Evolutionary conservation across 805 yeast genomes (phyloP), one percentile per base, ranked within the genome.

Genomic region (Candida bentonensis): DNA sequence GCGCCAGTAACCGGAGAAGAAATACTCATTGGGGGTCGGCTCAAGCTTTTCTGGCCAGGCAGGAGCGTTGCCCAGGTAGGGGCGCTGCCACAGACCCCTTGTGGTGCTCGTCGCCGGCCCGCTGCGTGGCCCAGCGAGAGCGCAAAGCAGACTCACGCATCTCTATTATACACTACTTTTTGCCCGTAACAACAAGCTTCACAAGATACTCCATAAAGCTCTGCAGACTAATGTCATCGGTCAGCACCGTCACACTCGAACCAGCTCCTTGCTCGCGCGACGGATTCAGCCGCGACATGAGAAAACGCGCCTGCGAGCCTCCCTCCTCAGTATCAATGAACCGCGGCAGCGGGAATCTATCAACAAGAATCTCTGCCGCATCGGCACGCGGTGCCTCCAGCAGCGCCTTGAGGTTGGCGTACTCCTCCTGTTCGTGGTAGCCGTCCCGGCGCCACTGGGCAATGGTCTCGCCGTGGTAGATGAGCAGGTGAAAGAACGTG

Each of bases 251-350:
- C 34, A 77, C 77, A 40, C 70, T 70, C n/a, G 54, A 53, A 23
- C 54, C 56, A 20, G 61, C 63, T 43, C 63, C 68, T 13, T 59
- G 66, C 58, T 78, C 76, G 57, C 79, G 78, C 33, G 82, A 76
- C 41, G 97, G 97, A 61, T 88, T 88, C 63, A 88, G 73, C 63
- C 84, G 85, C 22, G 95, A 81, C 63, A 83, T 79, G 62, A 88
- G 72, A 69, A 88, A 88, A 69, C 97, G 77, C 2, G 96, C 95
- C 65, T 88, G 97, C 15, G 95, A 84, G 44, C 95, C 95, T 54
- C 95, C 94, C 55, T 88, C 95, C 61, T 88, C 95, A 48, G 95
- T 84, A 55, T 87, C 94, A 54, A 88, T 86, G 56, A 87, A 88
- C 66, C 96, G 74, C 42, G 97, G 97, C 56, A 88, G 70, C 52